Percentiles rank a stretch among this genome's conserved stretches.
These are phyloP conservation scores for Sordariomycetes sp. DNA, from an alignment of 2,329 filamentous ascomycete genomes.

Conservation along the genomic window DNA sequence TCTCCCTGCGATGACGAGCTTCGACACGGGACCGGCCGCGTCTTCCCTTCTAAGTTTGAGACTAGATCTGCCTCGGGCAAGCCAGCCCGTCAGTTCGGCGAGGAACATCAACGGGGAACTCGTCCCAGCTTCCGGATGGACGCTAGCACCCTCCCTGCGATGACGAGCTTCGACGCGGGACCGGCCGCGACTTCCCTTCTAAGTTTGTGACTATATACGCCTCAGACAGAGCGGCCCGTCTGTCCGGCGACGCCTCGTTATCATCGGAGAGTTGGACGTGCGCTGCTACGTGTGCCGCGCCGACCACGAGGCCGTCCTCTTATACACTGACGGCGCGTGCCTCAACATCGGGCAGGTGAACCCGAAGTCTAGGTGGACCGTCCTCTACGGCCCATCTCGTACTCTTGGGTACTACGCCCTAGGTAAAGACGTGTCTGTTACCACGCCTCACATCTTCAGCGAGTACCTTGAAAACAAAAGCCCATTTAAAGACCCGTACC, in stretches of 20 bases:
- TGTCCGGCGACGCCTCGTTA: neutral
- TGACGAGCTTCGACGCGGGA: neutral
- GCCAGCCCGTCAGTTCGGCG: too few species aligned
- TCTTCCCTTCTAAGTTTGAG: neutral
- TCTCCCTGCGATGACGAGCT: too few species aligned
- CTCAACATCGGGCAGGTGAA: conserved; percentile 25
- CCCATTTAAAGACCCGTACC: conserved; percentile 21
- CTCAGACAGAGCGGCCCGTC: too few species aligned
- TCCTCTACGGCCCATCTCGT: conserved; percentile 12
- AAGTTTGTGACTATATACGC: neutral
- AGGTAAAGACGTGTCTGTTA: neutral
- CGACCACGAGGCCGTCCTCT: conserved; percentile 15
- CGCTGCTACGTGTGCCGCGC: neutral
- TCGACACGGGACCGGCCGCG: neutral
- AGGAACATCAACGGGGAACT: too few species aligned
- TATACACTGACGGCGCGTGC: conserved; percentile 34
- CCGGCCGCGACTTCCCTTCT: neutral
- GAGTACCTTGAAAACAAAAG: conserved; percentile 29
- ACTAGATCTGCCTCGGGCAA: too few species aligned
- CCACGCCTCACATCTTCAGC: neutral
- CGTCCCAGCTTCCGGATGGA: too few species aligned
- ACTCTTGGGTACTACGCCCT: neutral
- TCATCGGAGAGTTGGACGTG: neutral
- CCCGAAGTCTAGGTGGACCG: conserved; percentile 26
- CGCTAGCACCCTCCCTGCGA: too few species aligned